Percentiles rank a stretch among this genome's conserved stretches.
These are phyloP conservation scores for Lipomyces anomalus DNA, from an alignment of 805 yeast genomes.

Conservation along the genomic window DNA sequence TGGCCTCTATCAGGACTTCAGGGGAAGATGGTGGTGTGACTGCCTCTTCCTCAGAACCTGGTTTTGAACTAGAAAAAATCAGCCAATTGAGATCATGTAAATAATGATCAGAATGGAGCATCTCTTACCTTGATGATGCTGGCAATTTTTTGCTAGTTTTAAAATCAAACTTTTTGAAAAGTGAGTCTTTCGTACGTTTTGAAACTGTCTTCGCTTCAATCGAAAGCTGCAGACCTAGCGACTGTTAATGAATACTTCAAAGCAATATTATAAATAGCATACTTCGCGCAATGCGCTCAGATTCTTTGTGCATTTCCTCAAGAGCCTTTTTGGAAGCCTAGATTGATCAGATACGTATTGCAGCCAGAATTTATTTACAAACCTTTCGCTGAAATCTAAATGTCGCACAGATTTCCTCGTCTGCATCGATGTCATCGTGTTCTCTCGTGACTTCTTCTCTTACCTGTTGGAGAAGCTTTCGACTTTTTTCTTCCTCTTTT, in stretches of 20 bases:
- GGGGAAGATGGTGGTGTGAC: constrained; percentile 1
- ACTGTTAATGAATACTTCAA: background rate
- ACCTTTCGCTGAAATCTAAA: no score
- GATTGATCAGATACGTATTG: no score
- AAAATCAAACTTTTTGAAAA: constrained; percentile 15
- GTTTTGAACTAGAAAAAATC: background rate
- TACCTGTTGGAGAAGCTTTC: no score
- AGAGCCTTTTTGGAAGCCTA: constrained; percentile 22
- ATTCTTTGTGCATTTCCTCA: constrained; percentile 18
- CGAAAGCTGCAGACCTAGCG: constrained; percentile 14
- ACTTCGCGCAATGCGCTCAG: constrained; percentile 20
- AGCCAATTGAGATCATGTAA: no score
- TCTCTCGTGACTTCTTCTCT: no score
- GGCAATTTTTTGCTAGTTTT: background rate
- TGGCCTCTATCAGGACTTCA: no score
- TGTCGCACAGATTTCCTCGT: no score
- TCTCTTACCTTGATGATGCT: background rate
- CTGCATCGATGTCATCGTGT: no score
- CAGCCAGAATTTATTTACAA: no score
- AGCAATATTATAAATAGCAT: background rate
- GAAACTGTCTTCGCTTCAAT: constrained; percentile 11
- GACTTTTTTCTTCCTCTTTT: no score
- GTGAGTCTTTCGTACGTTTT: constrained; percentile 7
- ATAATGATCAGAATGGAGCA: background rate
- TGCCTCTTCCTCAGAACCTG: background rate